These are phyloP conservation scores for Vaccinium vitisidaea DNA, from an alignment of 148 eudicot genomes.

Conservation along the genomic window DNA sequence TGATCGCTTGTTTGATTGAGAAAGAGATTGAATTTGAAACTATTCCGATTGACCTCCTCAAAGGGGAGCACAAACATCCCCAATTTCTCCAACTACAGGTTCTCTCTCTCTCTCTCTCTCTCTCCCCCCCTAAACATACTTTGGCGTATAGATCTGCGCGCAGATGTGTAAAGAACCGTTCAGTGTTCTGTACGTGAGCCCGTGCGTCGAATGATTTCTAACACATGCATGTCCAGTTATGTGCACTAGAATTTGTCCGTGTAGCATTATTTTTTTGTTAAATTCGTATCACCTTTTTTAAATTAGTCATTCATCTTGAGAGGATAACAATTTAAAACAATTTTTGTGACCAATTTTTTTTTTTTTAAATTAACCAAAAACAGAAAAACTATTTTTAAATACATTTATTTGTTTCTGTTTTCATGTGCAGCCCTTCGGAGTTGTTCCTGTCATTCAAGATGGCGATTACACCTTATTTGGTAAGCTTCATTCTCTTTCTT, in stretches of 20 bases:
- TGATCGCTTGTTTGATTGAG: slow-evolving; percentile 34
- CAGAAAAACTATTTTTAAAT: background rate
- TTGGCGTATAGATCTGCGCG: too few relatives aligned
- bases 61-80: slow-evolving; percentile 29
- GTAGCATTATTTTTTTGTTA: too few relatives aligned
- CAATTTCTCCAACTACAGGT: slow-evolving; percentile 34
- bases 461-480: slow-evolving; percentile 35
- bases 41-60: slow-evolving; percentile 25
- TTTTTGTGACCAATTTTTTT: background rate
- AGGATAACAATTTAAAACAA: too few relatives aligned
- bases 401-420: background rate
- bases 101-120: background rate
- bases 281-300: too few relatives aligned
- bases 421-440: slow-evolving; percentile 11
- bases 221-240: too few relatives aligned
- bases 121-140: background rate
- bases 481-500: slow-evolving; percentile 4
- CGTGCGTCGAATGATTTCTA: too few relatives aligned
- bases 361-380: too few relatives aligned
- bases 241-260: too few relatives aligned
- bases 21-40: slow-evolving; percentile 31
- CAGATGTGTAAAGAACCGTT: too few relatives aligned
- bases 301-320: too few relatives aligned
- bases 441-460: slow-evolving; percentile 34
- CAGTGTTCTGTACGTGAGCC: too few relatives aligned